Evolutionary conservation across 139 green algal species (phyloP).

Genomic region (Volvox africanus): DNA sequence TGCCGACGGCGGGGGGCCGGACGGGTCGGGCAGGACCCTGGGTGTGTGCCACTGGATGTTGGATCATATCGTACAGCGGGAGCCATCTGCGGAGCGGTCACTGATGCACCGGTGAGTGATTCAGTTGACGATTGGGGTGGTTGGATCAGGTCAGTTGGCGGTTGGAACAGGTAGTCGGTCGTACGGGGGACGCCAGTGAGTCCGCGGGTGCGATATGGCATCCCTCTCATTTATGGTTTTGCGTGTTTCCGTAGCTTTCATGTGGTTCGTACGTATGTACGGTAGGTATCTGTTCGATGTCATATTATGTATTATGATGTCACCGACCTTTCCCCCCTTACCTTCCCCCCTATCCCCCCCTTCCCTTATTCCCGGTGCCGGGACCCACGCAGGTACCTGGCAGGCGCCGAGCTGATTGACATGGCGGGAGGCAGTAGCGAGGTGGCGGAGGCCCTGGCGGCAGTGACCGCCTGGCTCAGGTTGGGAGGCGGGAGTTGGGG

Average conservation of each 20-base stretch:
- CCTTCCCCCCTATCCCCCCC: background rate
- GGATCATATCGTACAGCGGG: constrained; percentile 44
- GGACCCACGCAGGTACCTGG: constrained; percentile 11
- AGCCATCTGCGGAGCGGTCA: constrained; percentile 45
- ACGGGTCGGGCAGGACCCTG: background rate
- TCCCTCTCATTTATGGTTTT: background rate
- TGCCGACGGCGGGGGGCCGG: background rate
- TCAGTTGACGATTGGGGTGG: background rate
- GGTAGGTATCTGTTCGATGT: too few relatives aligned
- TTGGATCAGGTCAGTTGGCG: background rate
- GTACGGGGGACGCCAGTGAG: too few relatives aligned
- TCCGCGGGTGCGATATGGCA: too few relatives aligned
- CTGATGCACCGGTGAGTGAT: constrained; percentile 52
- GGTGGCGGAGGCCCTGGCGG: constrained; percentile 37
- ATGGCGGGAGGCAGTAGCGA: constrained; percentile 23
- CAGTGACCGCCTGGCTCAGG: constrained; percentile 48
- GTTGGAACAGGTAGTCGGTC: too few relatives aligned
- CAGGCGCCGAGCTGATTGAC: constrained; percentile 41
- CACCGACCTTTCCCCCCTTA: background rate
- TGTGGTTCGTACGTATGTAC: too few relatives aligned
- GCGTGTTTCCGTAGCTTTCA: too few relatives aligned
- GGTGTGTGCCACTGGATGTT: constrained; percentile 47
- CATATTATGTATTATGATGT: too few relatives aligned
- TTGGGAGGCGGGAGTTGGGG: background rate
- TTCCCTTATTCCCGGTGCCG: background rate